Base-by-base conservation (phyloP, 2,329 filamentous ascomycete genomes). In the Cladosporium halotolerans region DNA sequence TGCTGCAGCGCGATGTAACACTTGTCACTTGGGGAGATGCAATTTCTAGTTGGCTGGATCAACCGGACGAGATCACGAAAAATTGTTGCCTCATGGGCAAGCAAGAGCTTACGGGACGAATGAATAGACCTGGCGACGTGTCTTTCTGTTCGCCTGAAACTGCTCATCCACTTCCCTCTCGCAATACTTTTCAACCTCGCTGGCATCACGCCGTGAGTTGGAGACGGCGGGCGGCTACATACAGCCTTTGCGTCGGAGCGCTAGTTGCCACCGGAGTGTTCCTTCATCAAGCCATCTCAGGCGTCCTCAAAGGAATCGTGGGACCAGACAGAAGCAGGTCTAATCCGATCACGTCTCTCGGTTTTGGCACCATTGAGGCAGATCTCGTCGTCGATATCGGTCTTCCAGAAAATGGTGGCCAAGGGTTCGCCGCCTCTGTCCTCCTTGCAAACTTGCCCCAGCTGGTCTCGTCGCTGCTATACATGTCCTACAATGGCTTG, bases 371-470 rank as follows among this genome's bases (percentile, higher is more conserved):
- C 14, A n/a, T 40, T 40, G 38, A 40, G 14, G 38, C 9, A 40
- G 38, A 40, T n/a, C 38, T 40, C 38, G 11, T 40, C 14, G 38
- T 40, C 38, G 38, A 40, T 16, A 14, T 40, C 38, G 38, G 38
- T 14, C 38, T 40, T 16, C 38, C 38, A n/a, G n/a, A 40, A n/a
- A 40, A 16, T n/a, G 38, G 38, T 16, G 14, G 38, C 38, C 11
- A 40, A 40, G 38, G 38, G 10, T 40, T 40, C 32, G 32, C 32
- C 32, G 32, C 32, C 1, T 42, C 56, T 9, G 63, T 70, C 0
- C 62, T 77, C 16, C 19, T 78, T 0, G 73, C 70, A 33, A 80
- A 80, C 56, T 31, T 68, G 0, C 75, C 76, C 1, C 78, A 80
- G 56, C 48, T 76, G 0, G 49, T 79, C 4, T 55, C 78, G 0